These are phyloP conservation scores for Termitomyces sp. DNA, from an alignment of 768 basidiomycete species.

Conservation along the genomic window DNA sequence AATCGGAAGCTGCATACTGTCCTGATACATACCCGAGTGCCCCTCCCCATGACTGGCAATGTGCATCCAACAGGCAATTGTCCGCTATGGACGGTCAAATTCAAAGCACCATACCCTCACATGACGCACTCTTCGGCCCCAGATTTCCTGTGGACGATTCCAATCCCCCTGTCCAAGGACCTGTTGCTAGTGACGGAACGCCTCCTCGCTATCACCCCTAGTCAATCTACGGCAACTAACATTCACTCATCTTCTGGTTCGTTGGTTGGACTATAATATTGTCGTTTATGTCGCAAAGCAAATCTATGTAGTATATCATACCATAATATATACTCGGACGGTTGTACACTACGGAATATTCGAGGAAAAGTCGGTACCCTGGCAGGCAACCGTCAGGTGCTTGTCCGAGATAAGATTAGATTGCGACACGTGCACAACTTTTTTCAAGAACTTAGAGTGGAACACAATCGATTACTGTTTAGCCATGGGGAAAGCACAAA, in stretches of 20 bases:
- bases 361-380: too few relatives aligned
- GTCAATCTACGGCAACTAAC: constrained; percentile 2
- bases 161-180: constrained; percentile 12
- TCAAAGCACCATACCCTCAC: constrained; percentile 2
- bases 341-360: background rate
- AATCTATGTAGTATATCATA: constrained; percentile 3
- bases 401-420: constrained; percentile 12
- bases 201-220: constrained; percentile 16
- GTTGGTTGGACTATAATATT: constrained; percentile 6
- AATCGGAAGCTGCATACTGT: constrained; percentile 8
- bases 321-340: constrained; percentile 2
- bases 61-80: background rate
- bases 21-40: constrained; percentile 8
- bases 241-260: constrained; percentile 5
- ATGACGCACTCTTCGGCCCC: background rate
- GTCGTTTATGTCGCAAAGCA: constrained; percentile 2
- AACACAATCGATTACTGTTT: background rate
- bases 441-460: constrained; percentile 1
- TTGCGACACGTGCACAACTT: constrained; percentile 7
- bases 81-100: background rate
- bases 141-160: background rate
- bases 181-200: constrained; percentile 17
- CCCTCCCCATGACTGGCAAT: constrained; percentile 7
- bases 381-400: too few relatives aligned
- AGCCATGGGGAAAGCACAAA: constrained; percentile 89